Conservation (phyloP, 768 basidiomycete genomes). For the Lepiota venenata region DNA sequence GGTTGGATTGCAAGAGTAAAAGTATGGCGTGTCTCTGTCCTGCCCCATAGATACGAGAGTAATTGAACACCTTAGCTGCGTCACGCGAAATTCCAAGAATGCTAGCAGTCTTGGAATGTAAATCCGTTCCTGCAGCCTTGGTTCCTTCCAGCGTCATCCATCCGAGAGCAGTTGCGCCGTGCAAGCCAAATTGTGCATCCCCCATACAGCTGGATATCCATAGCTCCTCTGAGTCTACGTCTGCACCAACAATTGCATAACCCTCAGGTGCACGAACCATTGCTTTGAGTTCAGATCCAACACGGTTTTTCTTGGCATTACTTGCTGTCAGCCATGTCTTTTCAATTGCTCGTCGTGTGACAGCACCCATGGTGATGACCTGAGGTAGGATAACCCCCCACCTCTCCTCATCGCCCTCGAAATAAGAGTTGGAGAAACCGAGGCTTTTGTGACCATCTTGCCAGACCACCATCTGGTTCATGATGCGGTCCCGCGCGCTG, state of each 20-base stretch:
- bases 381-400: constrained; percentile 95
- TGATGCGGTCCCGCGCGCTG: constrained; percentile 85
- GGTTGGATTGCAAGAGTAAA: constrained; percentile 81
- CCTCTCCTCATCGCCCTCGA: constrained; percentile 33
- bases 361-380: constrained; percentile 97
- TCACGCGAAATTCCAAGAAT: constrained; percentile 93
- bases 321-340: constrained; percentile 98
- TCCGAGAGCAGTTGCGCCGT: constrained; percentile 94
- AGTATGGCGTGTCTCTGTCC: constrained; percentile 93
- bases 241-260: constrained; percentile 94
- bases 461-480: constrained; percentile 93
- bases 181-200: constrained; percentile 94
- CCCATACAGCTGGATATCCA: constrained; percentile 99
- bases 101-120: constrained; percentile 93
- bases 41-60: constrained; percentile 98
- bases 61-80: constrained; percentile 98
- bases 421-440: constrained; percentile 37
- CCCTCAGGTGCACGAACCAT: constrained; percentile 95
- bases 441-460: constrained; percentile 49
- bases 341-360: constrained; percentile 96
- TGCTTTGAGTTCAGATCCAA: constrained; percentile 97
- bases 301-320: constrained; percentile 95
- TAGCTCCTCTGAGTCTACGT: constrained; percentile 97
- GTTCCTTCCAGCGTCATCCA: constrained; percentile 99
- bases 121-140: constrained; percentile 89